Evolutionary conservation across 768 basidiomycete species (phyloP).

Genomic region (Paxillus ammoniavirescens): DNA sequence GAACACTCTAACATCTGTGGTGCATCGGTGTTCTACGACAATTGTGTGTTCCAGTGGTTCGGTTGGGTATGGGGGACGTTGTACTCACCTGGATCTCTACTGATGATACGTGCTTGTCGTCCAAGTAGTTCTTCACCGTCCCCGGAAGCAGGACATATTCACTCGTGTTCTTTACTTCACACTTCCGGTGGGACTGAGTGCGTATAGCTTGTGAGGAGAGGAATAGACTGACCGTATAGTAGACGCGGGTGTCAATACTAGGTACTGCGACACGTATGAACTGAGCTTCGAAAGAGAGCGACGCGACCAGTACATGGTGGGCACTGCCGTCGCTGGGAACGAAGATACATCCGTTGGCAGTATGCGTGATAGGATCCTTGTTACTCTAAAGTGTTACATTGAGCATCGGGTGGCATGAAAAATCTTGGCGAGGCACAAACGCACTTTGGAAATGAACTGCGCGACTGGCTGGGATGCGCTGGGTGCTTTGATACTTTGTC

Average conservation of each 20-base stretch:
- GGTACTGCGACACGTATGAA: conserved; percentile 26
- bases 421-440: background rate
- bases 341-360: conserved; percentile 8
- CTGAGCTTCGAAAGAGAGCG: conserved; percentile 17
- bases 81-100: conserved; percentile 17
- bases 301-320: conserved; percentile 22
- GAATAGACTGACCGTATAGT: conserved; percentile 14
- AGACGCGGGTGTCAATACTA: conserved; percentile 15
- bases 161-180: conserved; percentile 26
- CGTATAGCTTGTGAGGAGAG: no score
- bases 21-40: conserved; percentile 6
- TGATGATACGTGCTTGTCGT: conserved; percentile 29
- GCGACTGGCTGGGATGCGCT: conserved; percentile 4
- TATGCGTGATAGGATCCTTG: conserved; percentile 21
- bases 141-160: conserved; percentile 27
- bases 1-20: conserved; percentile 21
- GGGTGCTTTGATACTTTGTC: no score
- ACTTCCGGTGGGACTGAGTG: conserved; percentile 7
- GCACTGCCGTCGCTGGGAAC: conserved; percentile 12
- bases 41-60: background rate
- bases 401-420: background rate
- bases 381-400: conserved; percentile 3
- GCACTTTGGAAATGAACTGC: conserved; percentile 12
- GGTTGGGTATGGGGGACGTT: background rate
- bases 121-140: conserved; percentile 25